phyloP scores from a whole-genome alignment of 495 filamentous ascomycete genomes.

The Aspergillus baeticus region DNA sequence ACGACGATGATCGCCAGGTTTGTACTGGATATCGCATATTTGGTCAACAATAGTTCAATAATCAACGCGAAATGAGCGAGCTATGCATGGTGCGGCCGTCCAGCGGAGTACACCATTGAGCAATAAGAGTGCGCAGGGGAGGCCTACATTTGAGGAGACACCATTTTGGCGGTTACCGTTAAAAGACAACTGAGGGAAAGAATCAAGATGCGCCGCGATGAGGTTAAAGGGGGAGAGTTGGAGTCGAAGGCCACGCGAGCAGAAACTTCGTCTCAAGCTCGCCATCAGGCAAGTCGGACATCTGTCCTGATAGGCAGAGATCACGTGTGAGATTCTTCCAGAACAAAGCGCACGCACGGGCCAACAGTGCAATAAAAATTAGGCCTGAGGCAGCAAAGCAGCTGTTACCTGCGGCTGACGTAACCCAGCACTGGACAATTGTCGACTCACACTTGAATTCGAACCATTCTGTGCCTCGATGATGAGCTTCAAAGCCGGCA shows the following conservation, averaged over 20 bases:
- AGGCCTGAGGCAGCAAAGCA: neutral
- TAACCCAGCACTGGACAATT: slow-evolving; percentile 18
- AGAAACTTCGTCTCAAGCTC: slow-evolving; percentile 24
- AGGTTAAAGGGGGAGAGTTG: slow-evolving; percentile 12
- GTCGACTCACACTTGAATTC: slow-evolving; percentile 17
- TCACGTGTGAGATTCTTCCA: slow-evolving; percentile 22
- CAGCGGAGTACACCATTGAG: neutral
- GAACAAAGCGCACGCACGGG: slow-evolving; percentile 3
- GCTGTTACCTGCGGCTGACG: slow-evolving; percentile 22
- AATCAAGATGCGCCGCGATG: slow-evolving; percentile 12
- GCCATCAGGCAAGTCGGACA: slow-evolving; percentile 26
- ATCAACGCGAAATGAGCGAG: neutral
- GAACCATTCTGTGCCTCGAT: slow-evolving; percentile 10
- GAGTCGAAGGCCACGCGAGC: slow-evolving; percentile 23
- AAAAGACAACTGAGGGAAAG: slow-evolving; percentile 11
- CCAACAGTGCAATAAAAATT: neutral
- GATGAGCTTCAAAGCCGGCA: slow-evolving; percentile 9
- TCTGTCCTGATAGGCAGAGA: slow-evolving; percentile 25
- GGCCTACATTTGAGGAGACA: slow-evolving; percentile 47
- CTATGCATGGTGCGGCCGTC: neutral
- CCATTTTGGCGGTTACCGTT: slow-evolving; percentile 36
- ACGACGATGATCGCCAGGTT: slow-evolving; percentile 93
- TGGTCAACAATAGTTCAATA: slow-evolving; percentile 1
- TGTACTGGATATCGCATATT: slow-evolving; percentile 55
- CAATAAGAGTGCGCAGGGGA: slow-evolving; percentile 2